Percentiles rank a stretch among this genome's conserved stretches.
These are phyloP conservation scores for Pseudogymnoascus sp. DNA, from an alignment of 2,329 filamentous ascomycete species.

Conservation along the genomic window DNA sequence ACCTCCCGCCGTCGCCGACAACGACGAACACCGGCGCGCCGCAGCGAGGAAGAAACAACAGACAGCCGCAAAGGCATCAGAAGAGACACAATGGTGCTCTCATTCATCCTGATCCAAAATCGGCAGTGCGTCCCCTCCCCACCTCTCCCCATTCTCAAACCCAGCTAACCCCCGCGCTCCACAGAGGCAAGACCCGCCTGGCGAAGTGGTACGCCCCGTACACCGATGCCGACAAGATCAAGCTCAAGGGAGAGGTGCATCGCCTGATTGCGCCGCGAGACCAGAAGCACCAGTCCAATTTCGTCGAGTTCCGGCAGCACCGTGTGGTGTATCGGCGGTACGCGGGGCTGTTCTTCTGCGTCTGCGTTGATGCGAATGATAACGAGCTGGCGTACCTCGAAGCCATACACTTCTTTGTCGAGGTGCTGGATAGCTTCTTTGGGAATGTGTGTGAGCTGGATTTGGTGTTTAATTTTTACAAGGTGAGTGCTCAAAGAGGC, in stretches of 20 bases:
- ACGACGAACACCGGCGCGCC: background rate
- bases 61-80: background rate
- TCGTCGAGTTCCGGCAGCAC: conserved; percentile 90
- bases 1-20: background rate
- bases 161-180: conserved; percentile 15
- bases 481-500: conserved; percentile 31
- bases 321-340: conserved; percentile 98
- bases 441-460: conserved; percentile 98
- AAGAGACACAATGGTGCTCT: conserved; percentile 47
- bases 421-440: conserved; percentile 97
- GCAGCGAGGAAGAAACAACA: background rate
- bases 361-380: conserved; percentile 97
- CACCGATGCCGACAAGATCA: conserved; percentile 98
- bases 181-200: conserved; percentile 91
- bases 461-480: conserved; percentile 73
- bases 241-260: conserved; percentile 97
- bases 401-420: conserved; percentile 98
- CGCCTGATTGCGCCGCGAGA: conserved; percentile 94
- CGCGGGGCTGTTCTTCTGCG: conserved; percentile 97
- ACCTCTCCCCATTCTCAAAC: background rate
- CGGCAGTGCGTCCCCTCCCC: conserved; percentile 53
- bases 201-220: conserved; percentile 99
- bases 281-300: conserved; percentile 99
- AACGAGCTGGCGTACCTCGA: conserved; percentile 96
- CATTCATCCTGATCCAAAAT: conserved; percentile 85